Base-by-base conservation (phyloP, 768 basidiomycete genomes). In the Pisolithus albus region DNA sequence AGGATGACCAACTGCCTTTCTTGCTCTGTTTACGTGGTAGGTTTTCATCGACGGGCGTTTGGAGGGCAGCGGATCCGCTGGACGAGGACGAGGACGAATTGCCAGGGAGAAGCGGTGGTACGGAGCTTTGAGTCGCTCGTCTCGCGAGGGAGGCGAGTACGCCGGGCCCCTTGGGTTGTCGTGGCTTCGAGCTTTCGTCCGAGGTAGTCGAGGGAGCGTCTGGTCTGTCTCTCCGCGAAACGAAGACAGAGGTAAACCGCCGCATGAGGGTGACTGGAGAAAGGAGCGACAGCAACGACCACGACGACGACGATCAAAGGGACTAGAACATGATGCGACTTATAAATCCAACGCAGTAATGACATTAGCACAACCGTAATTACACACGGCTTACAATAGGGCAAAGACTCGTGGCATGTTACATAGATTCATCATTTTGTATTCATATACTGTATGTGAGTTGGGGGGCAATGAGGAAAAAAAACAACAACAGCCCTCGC, bases 1-100 rank as follows among this genome's bases (percentile, higher is more conserved):
- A 85, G 2, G 75, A 65, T 50, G 74, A 73, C 82, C 81, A 86
- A 26, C 72, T 72, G 59, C 73, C 77, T 57, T 72, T 79, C 52
- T 69, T 66, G 57, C 55, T 64, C n/a, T 60, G 59, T 2, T 63
- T 65, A 66, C 59, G 63, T 56, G 64, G 54, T 62, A 62, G 54
- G 63, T 61, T 52, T 55, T 81, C 79, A 49, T 85, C 84, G 60
- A 80, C 81, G 42, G 83, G 82, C 7, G 83, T 84, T 51, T 75
- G 81, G 36, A 81, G 64, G 53, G 64, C 65, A 52, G 72, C 69
- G 19, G 77, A 81, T 26, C 75, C 77, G 38, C 78, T 81, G 39
- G 78, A 80, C 30, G 75, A 77, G n/a, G 83, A 86, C 5, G 83
- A 83, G 9, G 79, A 75, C 5, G 83, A 83, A 46, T 73, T 59